Base-by-base conservation (phyloP, 2,329 filamentous ascomycete genomes). In the Boeremia exigua region DNA sequence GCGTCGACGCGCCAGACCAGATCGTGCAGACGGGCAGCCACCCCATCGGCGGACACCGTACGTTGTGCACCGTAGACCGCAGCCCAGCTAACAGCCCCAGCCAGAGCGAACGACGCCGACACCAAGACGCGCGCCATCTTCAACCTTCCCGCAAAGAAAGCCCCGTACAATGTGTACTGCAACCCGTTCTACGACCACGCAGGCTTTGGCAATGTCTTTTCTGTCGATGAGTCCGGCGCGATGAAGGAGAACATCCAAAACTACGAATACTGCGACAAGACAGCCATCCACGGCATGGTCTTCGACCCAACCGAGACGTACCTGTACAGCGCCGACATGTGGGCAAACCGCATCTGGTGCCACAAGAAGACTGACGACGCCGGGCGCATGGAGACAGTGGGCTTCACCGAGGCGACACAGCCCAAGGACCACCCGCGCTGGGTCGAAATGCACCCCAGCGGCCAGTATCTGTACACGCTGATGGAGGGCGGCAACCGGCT, bases 101-200 rank as follows among this genome's bases (percentile, higher is more conserved):
- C 87, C 57, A 81, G 82, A 66, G 91, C 92, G 46, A 82, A 86
- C 64, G 85, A 85, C 60, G 74, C 84, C 57, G 84, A 88, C 48
- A 91, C 90, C 56, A 93, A 92, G 77, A 96, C 92, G 5, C 87
- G 92, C 59, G 92, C 92, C 67, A 96, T 96, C 76, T 96, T 96
- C 80, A 84, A 94, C 54, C 86, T 96, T 46, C 89, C 92, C 28
- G 90, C 91, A 19, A 84, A 87, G 65, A 84, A 91, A 67, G 83
- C 91, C 1, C 92, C 92, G 0, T 91, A 92, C 75, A 86, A 85
- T 66, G 90, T 96, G 59, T 96, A 96, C 78, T 90, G 90, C 75
- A 95, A 95, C 75, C 92, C 92, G 8, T 96, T 96, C 77, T 96
- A 96, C 81, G 86, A 91, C 58, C 84, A 93, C 72, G 92, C 92